Evolutionary conservation across 2,329 filamentous ascomycete genomes (phyloP), one percentile per base, ranked within the genome.

Genomic region (Ophiostoma populinum): DNA sequence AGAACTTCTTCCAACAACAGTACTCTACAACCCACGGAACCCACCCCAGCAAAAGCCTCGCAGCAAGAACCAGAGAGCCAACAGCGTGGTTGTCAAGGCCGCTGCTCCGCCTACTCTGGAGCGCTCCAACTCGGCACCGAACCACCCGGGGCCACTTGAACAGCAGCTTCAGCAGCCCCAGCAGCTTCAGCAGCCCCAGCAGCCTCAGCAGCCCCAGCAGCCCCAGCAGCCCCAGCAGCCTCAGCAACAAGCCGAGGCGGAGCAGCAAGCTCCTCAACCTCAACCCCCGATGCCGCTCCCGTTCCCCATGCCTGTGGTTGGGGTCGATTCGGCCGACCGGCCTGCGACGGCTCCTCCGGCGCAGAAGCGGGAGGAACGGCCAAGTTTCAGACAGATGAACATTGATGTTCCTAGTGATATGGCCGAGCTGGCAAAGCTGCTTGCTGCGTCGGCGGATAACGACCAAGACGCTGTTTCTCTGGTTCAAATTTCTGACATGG

Each of bases 1-100:
- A 3, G 57, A 61, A 35, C 45, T 62, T 15, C 41, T 63, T 6
- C 59, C 59, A 3, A 51, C 51, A 16, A 59, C 53, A 7, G 59
- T 56, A 27, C 49, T 62, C 7, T 62, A 61, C 42, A 59, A 57
- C 31, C 55, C 57, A 3, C 50, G 51, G 24, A 25, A n/a, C 6
- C 22, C 32, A 4, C 36, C 33, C 1, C 40, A 26, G 19, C 36
- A 33, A 9, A 44, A 42, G 22, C 15, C 34, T 4, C 34, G 37
- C 4, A 12, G 19, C 12, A 42, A 41, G 27, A 24, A 8, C 6
- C 39, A 39, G 8, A 32, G 33, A 26, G 13, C 37, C 4, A 27
- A 21, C 12, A 40, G 26, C 19, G 32, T 26, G 22, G 29, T 12
- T n/a, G 30, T 20, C 8, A 38, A 27, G n/a, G 7, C 37, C 5